Percentiles rank a stretch among this genome's conserved stretches.
These are phyloP conservation scores for Neurospora sp. DNA, from an alignment of 2,329 filamentous ascomycete species.

Conservation along the genomic window DNA sequence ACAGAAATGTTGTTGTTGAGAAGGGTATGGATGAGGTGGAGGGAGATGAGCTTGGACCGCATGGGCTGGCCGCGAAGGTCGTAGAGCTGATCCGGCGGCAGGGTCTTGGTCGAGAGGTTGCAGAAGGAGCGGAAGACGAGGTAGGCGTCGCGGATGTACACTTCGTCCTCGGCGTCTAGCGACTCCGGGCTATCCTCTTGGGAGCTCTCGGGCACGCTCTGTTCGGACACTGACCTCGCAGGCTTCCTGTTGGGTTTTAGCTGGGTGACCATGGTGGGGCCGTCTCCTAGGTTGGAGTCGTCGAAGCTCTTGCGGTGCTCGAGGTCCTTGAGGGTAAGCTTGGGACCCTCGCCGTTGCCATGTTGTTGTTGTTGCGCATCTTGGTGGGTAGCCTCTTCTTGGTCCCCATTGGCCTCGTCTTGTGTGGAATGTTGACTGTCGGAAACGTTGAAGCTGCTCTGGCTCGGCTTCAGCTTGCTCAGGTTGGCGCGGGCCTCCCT, in stretches of 20 bases:
- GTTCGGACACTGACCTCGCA: conserved; percentile 40
- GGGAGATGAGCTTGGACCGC: conserved; percentile 90
- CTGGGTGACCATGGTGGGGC: conserved; percentile 56
- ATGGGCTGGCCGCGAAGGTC: conserved; percentile 91
- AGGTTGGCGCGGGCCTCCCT: conserved; percentile 68
- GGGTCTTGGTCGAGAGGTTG: conserved; percentile 86
- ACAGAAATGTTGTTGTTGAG: conserved; percentile 88
- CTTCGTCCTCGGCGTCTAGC: conserved; percentile 73
- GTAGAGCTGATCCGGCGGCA: conserved; percentile 83
- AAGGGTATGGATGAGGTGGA: conserved; percentile 90
- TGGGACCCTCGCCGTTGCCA: conserved; percentile 32
- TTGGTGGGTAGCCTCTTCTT: conserved; percentile 22
- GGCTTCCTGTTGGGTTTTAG: conserved; percentile 38
- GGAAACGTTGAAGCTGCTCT: conserved; percentile 35
- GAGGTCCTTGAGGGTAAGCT: conserved; percentile 56
- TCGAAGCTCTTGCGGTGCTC: conserved; percentile 60
- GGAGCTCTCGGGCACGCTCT: conserved; percentile 43
- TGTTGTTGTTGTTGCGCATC: conserved; percentile 8
- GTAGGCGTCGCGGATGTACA: conserved; percentile 95
- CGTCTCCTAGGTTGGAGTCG: conserved; percentile 56
- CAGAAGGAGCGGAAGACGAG: conserved; percentile 96
- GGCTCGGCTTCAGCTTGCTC: conserved; percentile 39
- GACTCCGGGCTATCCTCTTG: conserved; percentile 48
- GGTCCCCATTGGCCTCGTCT: conserved; percentile 27
- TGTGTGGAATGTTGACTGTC: background rate